Evolutionary conservation across 495 filamentous ascomycete genomes (phyloP).

Genomic region (Hypoxylon subgilvum): DNA sequence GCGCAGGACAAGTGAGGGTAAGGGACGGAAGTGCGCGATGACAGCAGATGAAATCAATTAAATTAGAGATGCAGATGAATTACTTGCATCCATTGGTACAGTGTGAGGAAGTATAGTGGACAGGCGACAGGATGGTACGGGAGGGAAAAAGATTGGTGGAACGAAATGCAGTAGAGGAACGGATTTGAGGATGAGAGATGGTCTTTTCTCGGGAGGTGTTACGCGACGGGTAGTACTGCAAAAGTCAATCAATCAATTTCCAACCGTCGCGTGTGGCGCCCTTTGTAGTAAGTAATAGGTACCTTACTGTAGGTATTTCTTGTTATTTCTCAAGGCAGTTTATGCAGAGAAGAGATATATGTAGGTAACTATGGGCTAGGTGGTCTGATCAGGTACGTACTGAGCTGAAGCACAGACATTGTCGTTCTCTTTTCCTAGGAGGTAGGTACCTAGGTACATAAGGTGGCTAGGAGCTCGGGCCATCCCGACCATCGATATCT

Average conservation of each 20-base stretch:
- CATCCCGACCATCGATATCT: background rate
- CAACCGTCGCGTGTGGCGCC: conserved; percentile 31
- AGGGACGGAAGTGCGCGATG: conserved; percentile 16
- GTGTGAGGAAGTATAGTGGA: background rate
- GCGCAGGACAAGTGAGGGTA: background rate
- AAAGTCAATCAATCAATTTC: conserved; percentile 35
- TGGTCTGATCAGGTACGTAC: no score
- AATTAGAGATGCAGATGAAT: background rate
- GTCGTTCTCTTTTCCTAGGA: no score
- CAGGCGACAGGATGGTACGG: background rate
- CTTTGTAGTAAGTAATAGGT: conserved; percentile 1
- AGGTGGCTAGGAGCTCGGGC: background rate
- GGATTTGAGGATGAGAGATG: conserved; percentile 3
- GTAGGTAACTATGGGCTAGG: no score
- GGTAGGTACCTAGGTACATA: background rate
- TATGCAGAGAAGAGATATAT: background rate
- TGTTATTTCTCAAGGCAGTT: background rate
- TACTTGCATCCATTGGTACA: background rate
- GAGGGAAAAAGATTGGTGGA: conserved; percentile 23
- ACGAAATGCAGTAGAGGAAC: conserved; percentile 22
- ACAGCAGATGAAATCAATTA: conserved; percentile 15
- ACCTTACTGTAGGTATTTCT: background rate
- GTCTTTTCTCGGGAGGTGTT: conserved; percentile 34
- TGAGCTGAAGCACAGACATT: no score
- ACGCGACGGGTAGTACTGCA: conserved; percentile 28